Evolutionary conservation across 306 rosid genomes (phyloP).

Genomic region (Quercus mongolica): DNA sequence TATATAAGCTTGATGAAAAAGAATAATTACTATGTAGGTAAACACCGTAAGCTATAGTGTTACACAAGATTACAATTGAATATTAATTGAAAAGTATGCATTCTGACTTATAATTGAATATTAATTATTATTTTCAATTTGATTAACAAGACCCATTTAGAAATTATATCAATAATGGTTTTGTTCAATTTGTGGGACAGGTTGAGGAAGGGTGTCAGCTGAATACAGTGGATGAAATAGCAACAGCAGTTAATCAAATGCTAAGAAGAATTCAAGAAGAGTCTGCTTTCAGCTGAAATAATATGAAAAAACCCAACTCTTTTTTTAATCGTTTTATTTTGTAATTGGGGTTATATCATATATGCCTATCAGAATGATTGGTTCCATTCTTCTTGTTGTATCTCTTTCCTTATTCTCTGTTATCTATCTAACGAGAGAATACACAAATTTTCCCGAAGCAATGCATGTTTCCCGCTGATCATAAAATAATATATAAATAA

Average conservation of each 20-base stretch:
- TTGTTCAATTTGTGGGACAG: conserved; percentile 28
- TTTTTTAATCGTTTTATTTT: not conserved
- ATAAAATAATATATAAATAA: not conserved
- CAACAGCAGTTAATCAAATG: conserved; percentile 77
- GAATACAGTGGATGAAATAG: conserved; percentile 85
- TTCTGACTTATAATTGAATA: too few species aligned
- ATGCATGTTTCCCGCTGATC: not conserved
- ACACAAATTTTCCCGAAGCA: not conserved
- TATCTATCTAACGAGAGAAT: not conserved
- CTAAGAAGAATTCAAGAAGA: conserved; percentile 50
- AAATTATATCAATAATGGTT: not conserved
- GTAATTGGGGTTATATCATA: not conserved
- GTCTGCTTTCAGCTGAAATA: conserved; percentile 39
- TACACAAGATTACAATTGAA: too few species aligned
- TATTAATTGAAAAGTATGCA: too few species aligned
- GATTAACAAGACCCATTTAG: not conserved
- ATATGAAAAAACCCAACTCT: not conserved
- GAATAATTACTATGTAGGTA: too few species aligned
- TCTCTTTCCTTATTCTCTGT: not conserved
- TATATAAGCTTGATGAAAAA: too few species aligned
- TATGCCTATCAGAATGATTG: not conserved
- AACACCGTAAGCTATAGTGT: too few species aligned
- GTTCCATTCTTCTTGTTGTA: not conserved
- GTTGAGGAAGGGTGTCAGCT: conserved; percentile 73
- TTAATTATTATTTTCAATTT: not conserved